Percentiles rank a stretch among this genome's conserved stretches.
Evolutionary conservation across 306 rosid genomes (phyloP).

Genomic region (Corylus heterophylla): DNA sequence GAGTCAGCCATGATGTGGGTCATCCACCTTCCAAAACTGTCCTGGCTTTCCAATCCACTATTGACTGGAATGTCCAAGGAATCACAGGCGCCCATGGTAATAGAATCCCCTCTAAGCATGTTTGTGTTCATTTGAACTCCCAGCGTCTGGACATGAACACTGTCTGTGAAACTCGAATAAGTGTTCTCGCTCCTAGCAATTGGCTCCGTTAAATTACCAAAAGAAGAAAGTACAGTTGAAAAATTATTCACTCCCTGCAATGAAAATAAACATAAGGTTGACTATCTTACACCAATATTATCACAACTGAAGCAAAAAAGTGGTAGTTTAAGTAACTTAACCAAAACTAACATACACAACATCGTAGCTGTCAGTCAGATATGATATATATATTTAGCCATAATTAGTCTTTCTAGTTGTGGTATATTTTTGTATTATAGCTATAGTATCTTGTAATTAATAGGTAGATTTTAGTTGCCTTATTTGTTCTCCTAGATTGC

Average conservation of each 20-base stretch:
- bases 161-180: constrained; percentile 41
- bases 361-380: background rate
- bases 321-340: background rate
- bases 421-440: no score
- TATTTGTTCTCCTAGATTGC: no score
- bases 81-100: constrained; percentile 31
- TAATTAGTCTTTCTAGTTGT: no score
- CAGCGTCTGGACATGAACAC: constrained; percentile 35
- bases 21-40: constrained; percentile 90
- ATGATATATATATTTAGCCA: no score
- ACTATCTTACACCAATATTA: background rate
- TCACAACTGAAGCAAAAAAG: background rate
- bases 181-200: constrained; percentile 31
- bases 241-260: constrained; percentile 53
- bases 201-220: constrained; percentile 40
- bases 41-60: constrained; percentile 72
- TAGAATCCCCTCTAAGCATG: constrained; percentile 35
- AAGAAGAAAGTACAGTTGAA: constrained; percentile 44
- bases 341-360: background rate
- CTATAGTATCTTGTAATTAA: no score
- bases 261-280: constrained; percentile 23
- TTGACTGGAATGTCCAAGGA: constrained; percentile 38
- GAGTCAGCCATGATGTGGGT: constrained; percentile 56
- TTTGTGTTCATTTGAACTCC: constrained; percentile 45
- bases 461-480: no score